Evolutionary conservation across 495 filamentous ascomycete species (phyloP).

Genomic region (Margaritispora aquatica): DNA sequence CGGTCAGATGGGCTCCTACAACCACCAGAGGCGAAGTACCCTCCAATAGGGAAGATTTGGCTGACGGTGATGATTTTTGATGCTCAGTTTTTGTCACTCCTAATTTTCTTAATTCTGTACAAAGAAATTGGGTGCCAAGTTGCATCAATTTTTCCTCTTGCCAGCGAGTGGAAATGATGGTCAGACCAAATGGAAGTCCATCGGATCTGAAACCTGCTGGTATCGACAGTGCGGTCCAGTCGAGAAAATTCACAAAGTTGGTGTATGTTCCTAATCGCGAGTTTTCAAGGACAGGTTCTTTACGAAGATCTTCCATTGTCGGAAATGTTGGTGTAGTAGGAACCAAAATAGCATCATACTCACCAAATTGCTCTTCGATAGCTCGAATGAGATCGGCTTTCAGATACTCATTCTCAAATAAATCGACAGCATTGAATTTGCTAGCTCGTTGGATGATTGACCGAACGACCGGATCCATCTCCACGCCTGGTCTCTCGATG

Average conservation of each 20-base stretch:
- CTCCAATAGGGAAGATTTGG: background rate
- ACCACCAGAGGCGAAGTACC: background rate
- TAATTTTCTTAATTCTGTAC: background rate
- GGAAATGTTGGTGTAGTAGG: constrained; percentile 51
- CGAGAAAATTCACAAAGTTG: constrained; percentile 58
- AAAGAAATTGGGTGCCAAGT: background rate
- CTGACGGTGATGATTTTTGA: background rate
- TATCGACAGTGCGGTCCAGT: constrained; percentile 51
- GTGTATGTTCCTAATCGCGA: constrained; percentile 49
- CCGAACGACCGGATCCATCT: background rate
- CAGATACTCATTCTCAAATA: background rate
- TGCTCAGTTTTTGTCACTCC: background rate
- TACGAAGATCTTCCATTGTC: constrained; percentile 44
- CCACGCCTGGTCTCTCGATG: background rate
- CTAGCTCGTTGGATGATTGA: background rate
- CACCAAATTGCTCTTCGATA: constrained; percentile 4
- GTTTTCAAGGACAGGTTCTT: constrained; percentile 48
- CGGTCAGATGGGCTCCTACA: background rate
- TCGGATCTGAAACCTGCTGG: constrained; percentile 35
- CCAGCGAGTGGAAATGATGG: background rate
- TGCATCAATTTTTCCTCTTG: background rate
- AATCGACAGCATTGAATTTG: background rate
- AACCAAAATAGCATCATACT: constrained; percentile 50
- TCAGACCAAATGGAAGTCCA: constrained; percentile 4
- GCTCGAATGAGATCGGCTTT: background rate